Percentiles rank a stretch among this genome's conserved stretches.
Evolutionary conservation across 225 moss, liverwort and hornwort species (phyloP).

Genomic region (Ulota crispa): DNA sequence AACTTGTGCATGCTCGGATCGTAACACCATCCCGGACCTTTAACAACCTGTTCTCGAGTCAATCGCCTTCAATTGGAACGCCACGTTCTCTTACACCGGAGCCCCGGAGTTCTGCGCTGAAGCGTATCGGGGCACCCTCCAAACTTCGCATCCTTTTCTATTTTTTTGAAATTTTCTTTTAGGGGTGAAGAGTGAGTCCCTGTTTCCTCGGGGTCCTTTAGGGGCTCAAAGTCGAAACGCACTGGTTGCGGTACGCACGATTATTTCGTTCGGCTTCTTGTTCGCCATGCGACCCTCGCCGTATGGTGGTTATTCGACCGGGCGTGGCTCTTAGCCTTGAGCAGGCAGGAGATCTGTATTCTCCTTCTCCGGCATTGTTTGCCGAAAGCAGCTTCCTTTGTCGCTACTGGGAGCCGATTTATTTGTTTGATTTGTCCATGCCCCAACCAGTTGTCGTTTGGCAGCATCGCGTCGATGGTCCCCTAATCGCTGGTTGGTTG

Average conservation of each 20-base stretch:
- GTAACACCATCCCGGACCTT: neutral
- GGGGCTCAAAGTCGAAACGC: constrained; percentile 4
- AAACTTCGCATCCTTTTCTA: neutral
- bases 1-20: constrained; percentile 12
- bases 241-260: neutral
- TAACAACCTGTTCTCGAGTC: neutral
- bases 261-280: constrained; percentile 4
- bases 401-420: neutral
- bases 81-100: neutral
- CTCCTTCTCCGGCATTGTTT: neutral
- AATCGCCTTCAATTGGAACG: neutral
- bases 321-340: neutral
- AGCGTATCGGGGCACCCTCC: constrained; percentile 6
- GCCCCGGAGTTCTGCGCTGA: constrained; percentile 11
- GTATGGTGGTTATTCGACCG: neutral
- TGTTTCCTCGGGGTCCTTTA: neutral
- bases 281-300: constrained; percentile 18
- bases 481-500: constrained; percentile 8
- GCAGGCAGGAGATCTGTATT: neutral
- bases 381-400: constrained; percentile 8
- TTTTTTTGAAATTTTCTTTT: neutral
- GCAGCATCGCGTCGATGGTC: constrained; percentile 21
- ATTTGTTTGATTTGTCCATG: neutral
- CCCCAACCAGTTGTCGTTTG: constrained; percentile 12
- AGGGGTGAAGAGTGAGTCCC: constrained; percentile 12